A percentile compares a stretch with the other conserved stretches of the same genome.
These are phyloP conservation scores for Funneliformis geosporum DNA, from an alignment of 192 early-diverging fungal species.

Conservation along the genomic window DNA sequence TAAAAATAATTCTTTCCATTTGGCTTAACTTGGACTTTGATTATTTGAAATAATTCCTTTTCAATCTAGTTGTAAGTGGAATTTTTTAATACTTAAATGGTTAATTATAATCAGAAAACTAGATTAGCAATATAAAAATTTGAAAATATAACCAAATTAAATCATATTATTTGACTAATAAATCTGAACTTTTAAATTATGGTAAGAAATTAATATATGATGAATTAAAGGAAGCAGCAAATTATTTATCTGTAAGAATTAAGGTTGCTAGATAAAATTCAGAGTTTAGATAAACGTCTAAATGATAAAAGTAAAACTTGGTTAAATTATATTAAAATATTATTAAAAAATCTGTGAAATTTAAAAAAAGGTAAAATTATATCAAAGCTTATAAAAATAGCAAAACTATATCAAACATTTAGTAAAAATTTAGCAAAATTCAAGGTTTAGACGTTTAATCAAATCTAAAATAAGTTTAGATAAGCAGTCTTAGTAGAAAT, in stretches of 20 bases:
- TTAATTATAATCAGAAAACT: neutral
- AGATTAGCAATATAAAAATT: neutral
- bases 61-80: neutral
- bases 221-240: neutral
- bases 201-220: neutral
- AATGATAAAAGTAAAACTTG: no score
- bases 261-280: no score
- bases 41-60: neutral
- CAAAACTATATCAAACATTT: no score
- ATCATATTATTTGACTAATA: neutral
- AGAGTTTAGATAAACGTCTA: no score
- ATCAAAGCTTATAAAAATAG: no score
- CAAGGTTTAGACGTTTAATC: no score
- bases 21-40: neutral
- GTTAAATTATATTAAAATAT: no score
- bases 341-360: no score
- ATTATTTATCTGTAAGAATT: neutral
- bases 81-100: slow-evolving; percentile 1
- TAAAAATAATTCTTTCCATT: neutral
- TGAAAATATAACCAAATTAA: neutral
- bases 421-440: no score
- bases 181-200: neutral
- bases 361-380: no score
- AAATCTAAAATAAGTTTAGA: no score
- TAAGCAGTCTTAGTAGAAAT: no score